A percentile compares a stretch with the other conserved stretches of the same genome.
These are phyloP conservation scores for Chionographis japonica DNA, from an alignment of 106 monocot genomes.

Conservation along the genomic window DNA sequence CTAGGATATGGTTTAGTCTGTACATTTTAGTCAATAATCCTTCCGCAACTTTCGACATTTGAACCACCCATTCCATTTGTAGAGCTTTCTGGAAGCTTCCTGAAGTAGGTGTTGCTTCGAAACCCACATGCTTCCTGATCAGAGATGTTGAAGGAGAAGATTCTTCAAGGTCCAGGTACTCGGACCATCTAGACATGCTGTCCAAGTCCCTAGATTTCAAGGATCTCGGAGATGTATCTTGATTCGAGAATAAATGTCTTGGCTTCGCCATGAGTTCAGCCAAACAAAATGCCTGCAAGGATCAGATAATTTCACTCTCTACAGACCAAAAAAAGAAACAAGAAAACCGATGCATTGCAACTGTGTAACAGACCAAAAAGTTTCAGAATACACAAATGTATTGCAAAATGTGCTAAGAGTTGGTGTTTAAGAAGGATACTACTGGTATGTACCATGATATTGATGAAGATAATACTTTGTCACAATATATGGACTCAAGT, in stretches of 20 bases:
- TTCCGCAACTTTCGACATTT: conserved; percentile 74
- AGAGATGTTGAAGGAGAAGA: conserved; percentile 42
- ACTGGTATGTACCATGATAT: too few relatives aligned
- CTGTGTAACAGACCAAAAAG: too few relatives aligned
- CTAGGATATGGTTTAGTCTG: conserved; percentile 55
- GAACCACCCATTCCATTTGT: conserved; percentile 80
- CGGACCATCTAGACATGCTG: conserved; percentile 65
- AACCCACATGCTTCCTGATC: conserved; percentile 38
- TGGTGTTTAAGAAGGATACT: too few relatives aligned
- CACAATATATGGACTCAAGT: too few relatives aligned
- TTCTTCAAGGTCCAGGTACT: conserved; percentile 55
- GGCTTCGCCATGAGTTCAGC: conserved; percentile 33
- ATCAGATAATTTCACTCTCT: too few relatives aligned
- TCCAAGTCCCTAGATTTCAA: conserved; percentile 61
- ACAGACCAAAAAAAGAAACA: too few relatives aligned
- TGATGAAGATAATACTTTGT: too few relatives aligned
- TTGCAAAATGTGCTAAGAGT: too few relatives aligned
- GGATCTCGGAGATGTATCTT: conserved; percentile 44
- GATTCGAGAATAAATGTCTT: conserved; percentile 29
- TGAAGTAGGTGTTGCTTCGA: conserved; percentile 29
- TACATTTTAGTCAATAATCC: conserved; percentile 87
- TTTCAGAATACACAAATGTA: too few relatives aligned
- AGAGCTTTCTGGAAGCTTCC: conserved; percentile 39
- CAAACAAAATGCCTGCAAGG: conserved; percentile 8
- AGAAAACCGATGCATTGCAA: too few relatives aligned